Evolutionary conservation across 192 early-diverging fungal species (phyloP), one percentile per base, ranked within the genome.

Genomic region (Backusella parvicylindrica): DNA sequence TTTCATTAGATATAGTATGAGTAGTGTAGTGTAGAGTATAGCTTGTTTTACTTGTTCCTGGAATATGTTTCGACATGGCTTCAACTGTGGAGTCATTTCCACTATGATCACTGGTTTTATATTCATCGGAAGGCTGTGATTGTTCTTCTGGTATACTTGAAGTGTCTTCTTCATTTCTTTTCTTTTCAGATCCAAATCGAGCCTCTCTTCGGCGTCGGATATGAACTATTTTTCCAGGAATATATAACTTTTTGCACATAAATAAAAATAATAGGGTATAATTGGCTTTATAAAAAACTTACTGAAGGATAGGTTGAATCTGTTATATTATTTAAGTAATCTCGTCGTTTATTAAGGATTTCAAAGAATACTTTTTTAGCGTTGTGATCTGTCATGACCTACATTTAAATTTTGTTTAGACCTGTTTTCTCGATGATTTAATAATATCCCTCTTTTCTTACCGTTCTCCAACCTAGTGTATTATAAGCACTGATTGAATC

Each of bases 401-500:
- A 15, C 13, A 43, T 6, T 36, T 12, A 56, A 30, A 16, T 35
- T 47, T 47, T 47, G 16, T 32, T 31, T 64, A 33, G 18, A n/a
- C 0, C 31, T 3, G 43, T 43, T 31, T 71, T 18, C 4, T 16
- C 18, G 3, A 4, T 36, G 3, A 2, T 26, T 37, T 33, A 41
- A 38, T 2, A 28, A 1, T 31, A 47, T 33, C 21, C 16, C 11
- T 71, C 4, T n/a, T 11, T 2, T 21, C 18, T 50, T 64, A 79
- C 73, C 60, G 72, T 65, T 50, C 49, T 38, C 18, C 50, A 53
- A 7, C 81, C 81, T 12, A 82, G 43, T 23, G 73, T 70, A 43
- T 79, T 71, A 38, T 75, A 77, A 21, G 77, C 74, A 40, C 71
- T 74, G 53, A 82, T 73, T 1, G 89, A 86, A 38, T 81, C 85